Evolutionary conservation across 257 asterid genomes (phyloP).

Genomic region (Capsicum rhomboideum): DNA sequence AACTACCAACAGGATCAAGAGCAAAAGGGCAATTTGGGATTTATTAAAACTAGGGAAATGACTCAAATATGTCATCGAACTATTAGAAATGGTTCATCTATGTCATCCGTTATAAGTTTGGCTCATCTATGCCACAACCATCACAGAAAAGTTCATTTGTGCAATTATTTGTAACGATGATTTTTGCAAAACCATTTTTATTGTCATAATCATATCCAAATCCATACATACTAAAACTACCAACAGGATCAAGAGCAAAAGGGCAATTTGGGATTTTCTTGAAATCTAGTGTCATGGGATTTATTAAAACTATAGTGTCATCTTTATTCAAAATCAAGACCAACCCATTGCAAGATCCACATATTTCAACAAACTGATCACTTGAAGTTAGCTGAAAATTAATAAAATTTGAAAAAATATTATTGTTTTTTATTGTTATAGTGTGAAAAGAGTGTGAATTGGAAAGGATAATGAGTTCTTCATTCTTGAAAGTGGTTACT

Average conservation of each 20-base stretch:
- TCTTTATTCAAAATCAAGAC: not conserved
- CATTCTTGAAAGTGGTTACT: not conserved
- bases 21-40: not conserved
- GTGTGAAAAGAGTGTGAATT: not conserved
- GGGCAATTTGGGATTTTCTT: not conserved
- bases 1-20: not conserved
- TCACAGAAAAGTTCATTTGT: too few species aligned
- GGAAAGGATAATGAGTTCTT: not conserved
- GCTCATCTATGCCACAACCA: too few species aligned
- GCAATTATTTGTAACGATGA: too few species aligned
- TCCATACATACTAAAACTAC: too few species aligned
- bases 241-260: too few species aligned
- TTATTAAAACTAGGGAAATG: too few species aligned
- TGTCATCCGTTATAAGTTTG: too few species aligned
- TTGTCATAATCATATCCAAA: too few species aligned
- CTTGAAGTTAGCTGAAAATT: not conserved
- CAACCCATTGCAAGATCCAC: constrained; percentile 13
- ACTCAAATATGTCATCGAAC: too few species aligned
- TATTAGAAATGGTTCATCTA: too few species aligned
- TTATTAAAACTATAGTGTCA: not conserved
- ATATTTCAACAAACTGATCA: not conserved
- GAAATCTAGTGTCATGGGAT: constrained; percentile 2
- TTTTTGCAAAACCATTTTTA: too few species aligned
- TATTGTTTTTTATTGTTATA: not conserved
- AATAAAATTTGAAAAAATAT: not conserved